These are phyloP conservation scores for Nicotiana benthamiana DNA, from an alignment of 257 asterid genomes.

Conservation along the genomic window DNA sequence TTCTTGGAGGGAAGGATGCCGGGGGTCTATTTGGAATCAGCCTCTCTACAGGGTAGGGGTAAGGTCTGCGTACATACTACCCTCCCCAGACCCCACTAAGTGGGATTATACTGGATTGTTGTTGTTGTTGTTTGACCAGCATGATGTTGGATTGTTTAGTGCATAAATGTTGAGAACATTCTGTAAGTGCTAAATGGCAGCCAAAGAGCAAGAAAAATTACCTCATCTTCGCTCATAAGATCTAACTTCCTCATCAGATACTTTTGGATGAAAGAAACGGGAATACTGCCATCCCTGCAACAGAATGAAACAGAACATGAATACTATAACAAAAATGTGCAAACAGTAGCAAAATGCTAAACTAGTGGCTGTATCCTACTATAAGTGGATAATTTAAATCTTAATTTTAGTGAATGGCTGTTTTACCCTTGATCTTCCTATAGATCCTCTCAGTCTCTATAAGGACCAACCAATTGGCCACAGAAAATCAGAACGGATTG, in stretches of 20 bases:
- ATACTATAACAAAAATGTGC: background rate
- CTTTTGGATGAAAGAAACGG: slow-evolving; percentile 49
- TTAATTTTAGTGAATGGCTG: background rate
- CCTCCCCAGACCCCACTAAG: too few species aligned
- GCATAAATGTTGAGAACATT: background rate
- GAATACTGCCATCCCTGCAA: slow-evolving; percentile 74
- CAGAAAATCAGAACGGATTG: background rate
- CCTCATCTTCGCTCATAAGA: slow-evolving; percentile 80
- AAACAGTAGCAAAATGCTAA: background rate
- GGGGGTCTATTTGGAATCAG: too few species aligned
- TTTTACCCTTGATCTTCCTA: background rate
- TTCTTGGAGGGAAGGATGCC: too few species aligned
- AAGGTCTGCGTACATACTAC: too few species aligned
- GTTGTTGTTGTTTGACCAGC: background rate
- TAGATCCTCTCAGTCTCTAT: background rate
- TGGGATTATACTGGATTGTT: too few species aligned
- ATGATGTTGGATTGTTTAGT: background rate
- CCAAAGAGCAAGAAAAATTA: slow-evolving; percentile 15
- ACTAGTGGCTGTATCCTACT: background rate
- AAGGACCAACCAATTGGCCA: background rate
- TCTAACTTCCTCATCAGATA: slow-evolving; percentile 53
- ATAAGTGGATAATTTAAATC: background rate
- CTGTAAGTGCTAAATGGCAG: background rate
- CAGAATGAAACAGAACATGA: background rate
- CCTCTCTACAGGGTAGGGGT: too few species aligned